Evolutionary conservation across 257 asterid species (phyloP), one percentile per base, ranked within the genome.

Genomic region (Nicotiana paniculata): DNA sequence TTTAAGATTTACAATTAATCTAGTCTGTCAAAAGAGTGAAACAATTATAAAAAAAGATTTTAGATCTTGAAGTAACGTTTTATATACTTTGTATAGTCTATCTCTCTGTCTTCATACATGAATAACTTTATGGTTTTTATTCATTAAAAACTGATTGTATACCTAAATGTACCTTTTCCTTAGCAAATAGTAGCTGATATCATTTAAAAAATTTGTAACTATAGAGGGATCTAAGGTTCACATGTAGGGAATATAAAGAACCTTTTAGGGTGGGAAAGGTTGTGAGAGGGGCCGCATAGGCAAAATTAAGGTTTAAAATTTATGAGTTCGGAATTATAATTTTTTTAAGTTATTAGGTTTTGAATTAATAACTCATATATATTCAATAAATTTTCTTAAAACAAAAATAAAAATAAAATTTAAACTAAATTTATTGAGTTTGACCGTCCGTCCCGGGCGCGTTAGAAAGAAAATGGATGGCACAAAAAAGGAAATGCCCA

Each of bases 401-500:
- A 21, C 24, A 21, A 39, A 39, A 11, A 43, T 1, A 8, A 43
- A 39, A 7, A 43, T 39, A 43, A 43, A 7, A 6, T 43, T 43
- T 43, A 43, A 43, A 6, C 2, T 6, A 39, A 39, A 6, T 0
- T 6, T 39, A 39, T 37, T 37, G 9, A 37, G 0, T 7, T 39
- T 39, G 46, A 0, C 43, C 1, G 43, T 37, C 43, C 9, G 43
- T 8, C 9, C 43, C 9, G 43, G 77, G 83, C 82, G 79, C 4
- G 77, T 48, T 64, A 70, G 72, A 81, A 72, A 83, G 89, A 57
- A 81, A 82, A 39, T 69, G 63, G 79, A 88, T 82, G 86, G 86
- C 65, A 67, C 65, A 58, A 63, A 88, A 90, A 91, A 85, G 59
- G 87, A 79, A 92, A 92, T 91, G 93, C 95, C 97, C 97, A 93